Evolutionary conservation across 257 asterid genomes (phyloP).

Genomic region (Leptodermis oblonga): DNA sequence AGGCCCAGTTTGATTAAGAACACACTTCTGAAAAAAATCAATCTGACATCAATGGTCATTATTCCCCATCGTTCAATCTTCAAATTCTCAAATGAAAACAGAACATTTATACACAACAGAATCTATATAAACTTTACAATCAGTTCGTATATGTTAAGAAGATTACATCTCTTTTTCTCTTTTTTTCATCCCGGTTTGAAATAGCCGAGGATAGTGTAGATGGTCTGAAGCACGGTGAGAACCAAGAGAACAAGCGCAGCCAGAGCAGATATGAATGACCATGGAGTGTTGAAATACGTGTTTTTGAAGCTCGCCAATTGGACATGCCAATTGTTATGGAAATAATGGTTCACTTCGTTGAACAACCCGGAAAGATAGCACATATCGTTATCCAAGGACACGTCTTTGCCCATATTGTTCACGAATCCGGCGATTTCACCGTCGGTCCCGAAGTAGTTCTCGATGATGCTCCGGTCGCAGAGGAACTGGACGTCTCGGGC

Average conservation of each 20-base stretch:
- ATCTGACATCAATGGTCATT: no score
- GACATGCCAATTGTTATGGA: constrained; percentile 57
- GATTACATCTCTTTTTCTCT: neutral
- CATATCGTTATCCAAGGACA: constrained; percentile 52
- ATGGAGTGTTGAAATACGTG: constrained; percentile 75
- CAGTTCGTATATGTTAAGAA: neutral
- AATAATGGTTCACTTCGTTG: constrained; percentile 58
- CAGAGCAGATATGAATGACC: constrained; percentile 82
- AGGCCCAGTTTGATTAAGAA: no score
- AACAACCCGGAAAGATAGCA: constrained; percentile 60
- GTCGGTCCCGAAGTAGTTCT: constrained; percentile 77
- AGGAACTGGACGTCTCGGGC: constrained; percentile 54
- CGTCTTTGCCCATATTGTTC: constrained; percentile 77
- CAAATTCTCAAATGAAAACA: neutral
- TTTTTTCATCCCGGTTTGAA: constrained; percentile 20
- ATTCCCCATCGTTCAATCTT: neutral
- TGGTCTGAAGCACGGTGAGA: constrained; percentile 65
- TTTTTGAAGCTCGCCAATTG: constrained; percentile 76
- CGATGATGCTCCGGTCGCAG: constrained; percentile 49
- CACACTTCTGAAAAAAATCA: no score
- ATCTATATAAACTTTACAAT: neutral
- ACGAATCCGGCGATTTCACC: constrained; percentile 57
- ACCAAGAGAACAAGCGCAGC: constrained; percentile 64
- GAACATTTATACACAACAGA: neutral
- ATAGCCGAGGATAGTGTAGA: constrained; percentile 42